phyloP scores from a whole-genome alignment of 257 asterid genomes.

The Capsicum baccatum region DNA sequence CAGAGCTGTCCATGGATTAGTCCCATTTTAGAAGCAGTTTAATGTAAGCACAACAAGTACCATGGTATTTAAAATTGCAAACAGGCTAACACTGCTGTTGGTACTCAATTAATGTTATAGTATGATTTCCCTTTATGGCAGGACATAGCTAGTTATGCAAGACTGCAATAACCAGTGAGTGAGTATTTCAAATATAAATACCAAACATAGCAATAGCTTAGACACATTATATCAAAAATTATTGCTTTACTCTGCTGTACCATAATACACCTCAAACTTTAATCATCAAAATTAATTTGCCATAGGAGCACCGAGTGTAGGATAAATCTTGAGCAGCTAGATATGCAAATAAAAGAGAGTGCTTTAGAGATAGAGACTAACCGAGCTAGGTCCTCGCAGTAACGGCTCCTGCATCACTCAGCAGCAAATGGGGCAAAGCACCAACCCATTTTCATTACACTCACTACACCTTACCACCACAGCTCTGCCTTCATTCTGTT shows the following conservation, averaged over 20 bases:
- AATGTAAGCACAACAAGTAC: background rate
- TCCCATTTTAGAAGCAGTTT: background rate
- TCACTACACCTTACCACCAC: constrained; percentile 58
- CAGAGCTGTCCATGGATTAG: background rate
- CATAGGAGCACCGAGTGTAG: background rate
- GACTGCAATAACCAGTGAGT: background rate
- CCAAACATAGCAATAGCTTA: too few relatives aligned
- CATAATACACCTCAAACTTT: background rate
- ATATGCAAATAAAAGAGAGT: background rate
- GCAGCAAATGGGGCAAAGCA: constrained; percentile 72
- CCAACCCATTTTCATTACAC: constrained; percentile 88
- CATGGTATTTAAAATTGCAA: background rate
- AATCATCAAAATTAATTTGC: background rate
- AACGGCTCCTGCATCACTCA: constrained; percentile 35
- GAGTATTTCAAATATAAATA: too few relatives aligned
- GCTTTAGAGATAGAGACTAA: constrained; percentile 20
- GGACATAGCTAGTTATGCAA: background rate
- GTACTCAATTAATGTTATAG: background rate
- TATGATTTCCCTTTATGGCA: background rate
- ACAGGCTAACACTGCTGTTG: background rate
- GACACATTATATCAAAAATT: too few relatives aligned
- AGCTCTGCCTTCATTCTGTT: constrained; percentile 39
- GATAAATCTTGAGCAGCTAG: background rate
- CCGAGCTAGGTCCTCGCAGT: constrained; percentile 27
- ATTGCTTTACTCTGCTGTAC: background rate